Evolutionary conservation across 148 eudicot species (phyloP), one percentile per base, ranked within the genome.

Genomic region (Rhododendron williamsianum): DNA sequence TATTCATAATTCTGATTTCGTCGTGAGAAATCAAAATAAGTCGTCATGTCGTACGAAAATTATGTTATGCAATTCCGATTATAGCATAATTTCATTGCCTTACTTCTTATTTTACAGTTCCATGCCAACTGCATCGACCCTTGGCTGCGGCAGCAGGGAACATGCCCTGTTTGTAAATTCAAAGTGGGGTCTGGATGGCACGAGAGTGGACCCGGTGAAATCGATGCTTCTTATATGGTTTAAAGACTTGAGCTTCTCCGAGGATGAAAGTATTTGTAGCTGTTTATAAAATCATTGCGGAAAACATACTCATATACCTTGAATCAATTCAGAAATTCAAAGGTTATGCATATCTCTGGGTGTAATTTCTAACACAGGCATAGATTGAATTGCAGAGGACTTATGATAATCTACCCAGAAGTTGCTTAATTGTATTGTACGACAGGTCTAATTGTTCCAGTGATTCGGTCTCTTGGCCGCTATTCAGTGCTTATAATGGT

Each of bases 91-190:
- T 35, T 33, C 1, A n/a, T 11, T 2, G 21, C 12, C 54, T 76
- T 76, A 4, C 74, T 1, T 72, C 74, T 38, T 21, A 38, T 58
- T 76, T 77, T 89, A 89, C 94, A 96, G 99, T 96, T 94, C 87
- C 99, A 96, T 89, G 93, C 93, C 23, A 92, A 76, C 83, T 96
- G 99, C 94, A 94, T 96, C 30, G 99, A 96, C 80, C 99, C 97
- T 49, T 96, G 99, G 99, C 94, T 96, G 36, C 87, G 94, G 65
- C 99, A 96, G 88, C 99, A 94, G 86, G 99, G 98, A 83, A 94
- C 99, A 21, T 96, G 99, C 81, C 99, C 99, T 0, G 94, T 96
- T 65, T 96, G 99, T 89, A 96, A 96, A 89, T 94, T 86, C 51
- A 92, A 90, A 88, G 97, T 93, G 23, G 98, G 97, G 43, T 86